These are phyloP conservation scores for Platanus orientalis DNA, from an alignment of 164 flowering plant genomes.

Conservation along the genomic window DNA sequence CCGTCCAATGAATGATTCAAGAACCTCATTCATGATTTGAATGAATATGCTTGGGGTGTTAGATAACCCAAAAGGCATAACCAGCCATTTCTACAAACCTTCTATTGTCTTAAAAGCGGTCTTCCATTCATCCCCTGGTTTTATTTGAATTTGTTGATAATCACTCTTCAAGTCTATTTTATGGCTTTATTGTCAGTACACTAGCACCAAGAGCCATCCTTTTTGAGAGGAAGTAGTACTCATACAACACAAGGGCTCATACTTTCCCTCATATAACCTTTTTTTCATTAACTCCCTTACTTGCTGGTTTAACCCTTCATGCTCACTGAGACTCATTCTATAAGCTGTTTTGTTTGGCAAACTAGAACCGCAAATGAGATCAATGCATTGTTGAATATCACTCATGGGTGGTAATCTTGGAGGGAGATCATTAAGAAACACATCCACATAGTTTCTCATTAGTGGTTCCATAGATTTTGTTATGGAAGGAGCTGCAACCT, in stretches of 20 bases:
- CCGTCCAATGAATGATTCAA: conserved; percentile 2
- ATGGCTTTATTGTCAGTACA: too few relatives aligned
- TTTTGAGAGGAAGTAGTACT: neutral
- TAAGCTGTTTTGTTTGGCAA: neutral
- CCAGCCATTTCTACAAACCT: neutral
- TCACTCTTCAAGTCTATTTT: neutral
- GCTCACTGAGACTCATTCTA: neutral
- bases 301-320: neutral
- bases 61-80: too few relatives aligned
- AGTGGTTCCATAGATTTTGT: too few relatives aligned
- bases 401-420: neutral
- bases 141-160: too few relatives aligned
- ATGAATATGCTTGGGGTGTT: conserved; percentile 9
- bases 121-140: too few relatives aligned
- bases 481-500: too few relatives aligned
- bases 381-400: neutral
- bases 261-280: neutral
- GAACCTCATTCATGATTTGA: conserved; percentile 1
- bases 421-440: neutral
- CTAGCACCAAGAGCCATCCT: too few relatives aligned
- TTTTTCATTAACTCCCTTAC: too few relatives aligned
- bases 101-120: neutral
- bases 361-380: neutral
- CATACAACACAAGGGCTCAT: neutral
- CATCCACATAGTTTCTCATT: too few relatives aligned